Evolutionary conservation across 169 alveolate genomes (phyloP), one percentile per base, ranked within the genome.

Genomic region (Babesia ovis): DNA sequence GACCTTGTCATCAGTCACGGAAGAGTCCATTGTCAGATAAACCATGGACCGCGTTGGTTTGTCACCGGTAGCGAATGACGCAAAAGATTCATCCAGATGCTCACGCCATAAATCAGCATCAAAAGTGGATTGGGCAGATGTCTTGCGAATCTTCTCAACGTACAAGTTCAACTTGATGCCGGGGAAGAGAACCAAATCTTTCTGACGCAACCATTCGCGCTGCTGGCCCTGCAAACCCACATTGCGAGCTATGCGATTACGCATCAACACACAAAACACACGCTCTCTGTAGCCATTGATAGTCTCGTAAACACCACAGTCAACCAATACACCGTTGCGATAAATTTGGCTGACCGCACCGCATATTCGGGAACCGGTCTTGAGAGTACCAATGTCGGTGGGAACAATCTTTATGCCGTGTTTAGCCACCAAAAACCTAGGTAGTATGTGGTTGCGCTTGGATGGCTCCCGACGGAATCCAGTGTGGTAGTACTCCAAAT

Each of bases 1-100:
- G 53, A 70, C 87, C 69, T 79, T 79, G 64, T 79, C 87, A n/a
- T 79, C 87, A 29, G 72, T 79, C 41, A 79, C 87, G n/a, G 72
- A 31, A 42, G 87, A 79, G 54, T 79, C 87, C 87, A 79, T 79
- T n/a, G 87, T 79, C 58, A 79, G 48, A 42, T 79, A 79, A 18
- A 79, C 87, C 67, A 79, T 25, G 27, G 75, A 53, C 22, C 87
- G 73, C 34, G 39, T 48, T 5, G 64, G 41, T 8, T 9, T 14
- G 43, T 20, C 42, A 4, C 46, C 34, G 11, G 18, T 27, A 42
- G 50, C 39, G n/a, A 56, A 20, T 11, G 68, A 56, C 57, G 31
- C 58, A 22, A 56, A 56, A 23, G 69, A 60, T 4, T 56, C 69
- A 1, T 69, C 79, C n/a, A 79, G 61, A 60, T 79, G 87, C 48